Base-by-base conservation (phyloP, 2,329 filamentous ascomycete genomes). In the Xylariomycetidae sp. region DNA sequence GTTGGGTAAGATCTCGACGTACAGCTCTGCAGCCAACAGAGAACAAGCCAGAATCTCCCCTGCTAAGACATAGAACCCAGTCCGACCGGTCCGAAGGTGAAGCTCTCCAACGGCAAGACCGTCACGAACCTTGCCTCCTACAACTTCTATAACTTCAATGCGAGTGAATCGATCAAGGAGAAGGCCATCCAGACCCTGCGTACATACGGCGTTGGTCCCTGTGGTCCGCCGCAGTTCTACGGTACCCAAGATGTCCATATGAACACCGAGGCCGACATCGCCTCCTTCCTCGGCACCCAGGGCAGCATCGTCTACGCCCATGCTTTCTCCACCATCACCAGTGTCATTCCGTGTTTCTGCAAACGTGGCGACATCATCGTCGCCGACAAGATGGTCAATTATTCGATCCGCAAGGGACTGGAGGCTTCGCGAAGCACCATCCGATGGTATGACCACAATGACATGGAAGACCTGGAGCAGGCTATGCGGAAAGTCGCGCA, bases 211-310 rank as follows among this genome's bases (percentile, higher is more conserved):
- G 93, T 98, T 25, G 93, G 92, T 7, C 90, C 92, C 37, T 98
- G 92, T 57, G 92, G 92, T 14, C 92, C 92, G 13, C 92, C 92
- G 5, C 89, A 94, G 44, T 98, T 98, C 66, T 98, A 98, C 65
- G 92, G 89, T 45, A 98, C 88, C 19, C 90, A 96, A 59, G 92
- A 98, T 62, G 89, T 96, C 28, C 92, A 98, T 61, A 90, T 95
- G 77, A 92, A 93, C 68, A 88, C 87, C 12, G 92, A 98, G 64
- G 78, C 85, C 36, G 90, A 96, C 57, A 89, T 98, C 53, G 88
- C 92, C 16, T 76, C 84, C 8, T 94, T 90, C 56, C 64, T 98
- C 17, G 92, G 92, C 16, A 86, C 85, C 1, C 79, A 89, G 34
- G 81, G 83, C 19, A 93, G 87, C 55, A 96, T 98, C 47, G 80